Evolutionary conservation across 2,329 filamentous ascomycete genomes (phyloP).

Genomic region (Apiospora kogelbergensis): DNA sequence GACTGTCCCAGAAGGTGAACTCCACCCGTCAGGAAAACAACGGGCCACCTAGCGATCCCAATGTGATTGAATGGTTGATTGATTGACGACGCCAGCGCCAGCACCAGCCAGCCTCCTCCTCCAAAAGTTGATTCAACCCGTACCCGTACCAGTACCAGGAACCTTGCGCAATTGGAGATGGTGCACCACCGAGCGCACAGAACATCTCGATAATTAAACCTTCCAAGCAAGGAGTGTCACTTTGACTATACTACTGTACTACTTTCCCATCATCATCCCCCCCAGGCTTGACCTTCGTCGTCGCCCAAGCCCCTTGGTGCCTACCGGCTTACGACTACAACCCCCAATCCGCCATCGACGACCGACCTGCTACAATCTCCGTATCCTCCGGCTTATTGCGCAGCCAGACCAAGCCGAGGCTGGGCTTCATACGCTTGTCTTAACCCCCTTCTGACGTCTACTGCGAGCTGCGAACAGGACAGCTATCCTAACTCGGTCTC

Average conservation of each 20-base stretch:
- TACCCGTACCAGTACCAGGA: neutral
- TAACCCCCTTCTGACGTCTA: neutral
- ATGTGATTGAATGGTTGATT: slow-evolving; percentile 2
- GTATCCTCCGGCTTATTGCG: neutral
- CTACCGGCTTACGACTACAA: neutral
- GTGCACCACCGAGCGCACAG: neutral
- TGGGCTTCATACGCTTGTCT: slow-evolving; percentile 1
- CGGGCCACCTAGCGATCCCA: neutral
- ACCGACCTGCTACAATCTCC: neutral
- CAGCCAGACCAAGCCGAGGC: slow-evolving; percentile 1
- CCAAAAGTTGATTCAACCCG: neutral
- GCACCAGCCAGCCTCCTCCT: slow-evolving; percentile 1
- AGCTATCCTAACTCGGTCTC: neutral
- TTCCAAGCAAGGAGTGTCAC: neutral
- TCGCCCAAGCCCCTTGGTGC: slow-evolving; percentile 1
- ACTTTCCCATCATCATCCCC: neutral
- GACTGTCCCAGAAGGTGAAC: neutral
- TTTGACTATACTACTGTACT: neutral
- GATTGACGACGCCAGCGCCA: slow-evolving; percentile 1
- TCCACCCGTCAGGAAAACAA: neutral
- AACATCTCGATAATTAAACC: slow-evolving; percentile 6
- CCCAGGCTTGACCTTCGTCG: neutral
- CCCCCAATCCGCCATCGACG: neutral
- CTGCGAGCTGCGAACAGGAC: neutral
- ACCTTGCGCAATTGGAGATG: slow-evolving; percentile 3